Conservation (phyloP, 306 rosid genomes). For the Quercus robur region DNA sequence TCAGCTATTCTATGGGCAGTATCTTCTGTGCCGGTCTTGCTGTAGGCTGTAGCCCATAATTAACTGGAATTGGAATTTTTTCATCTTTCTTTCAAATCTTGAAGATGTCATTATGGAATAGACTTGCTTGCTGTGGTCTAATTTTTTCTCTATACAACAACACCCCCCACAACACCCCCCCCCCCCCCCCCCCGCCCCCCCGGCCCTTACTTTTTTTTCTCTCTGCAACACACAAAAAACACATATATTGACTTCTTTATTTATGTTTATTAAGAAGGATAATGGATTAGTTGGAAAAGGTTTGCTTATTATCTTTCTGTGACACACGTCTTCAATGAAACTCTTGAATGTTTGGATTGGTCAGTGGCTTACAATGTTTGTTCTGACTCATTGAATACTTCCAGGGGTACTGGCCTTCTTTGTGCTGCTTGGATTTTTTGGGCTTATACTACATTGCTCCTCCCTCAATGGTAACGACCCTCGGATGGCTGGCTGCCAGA, state of each 20-base stretch:
- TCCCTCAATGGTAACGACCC: conserved; percentile 84
- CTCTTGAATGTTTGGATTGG: neutral
- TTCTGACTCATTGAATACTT: neutral
- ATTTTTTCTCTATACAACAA: no score
- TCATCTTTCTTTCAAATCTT: neutral
- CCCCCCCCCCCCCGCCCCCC: no score
- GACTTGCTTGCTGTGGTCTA: neutral
- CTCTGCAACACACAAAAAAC: neutral
- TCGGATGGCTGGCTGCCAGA: conserved; percentile 96
- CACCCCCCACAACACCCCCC: no score
- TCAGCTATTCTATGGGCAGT: neutral
- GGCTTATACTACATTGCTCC: conserved; percentile 93
- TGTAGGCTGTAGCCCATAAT: neutral
- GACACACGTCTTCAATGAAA: neutral
- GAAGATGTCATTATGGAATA: neutral
- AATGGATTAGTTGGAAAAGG: neutral
- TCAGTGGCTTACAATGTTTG: neutral
- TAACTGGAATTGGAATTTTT: neutral
- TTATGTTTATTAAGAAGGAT: neutral
- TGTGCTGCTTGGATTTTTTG: conserved; percentile 93
- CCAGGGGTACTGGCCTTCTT: conserved; percentile 95
- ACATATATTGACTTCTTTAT: neutral
- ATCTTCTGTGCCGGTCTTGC: neutral
- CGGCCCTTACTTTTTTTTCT: neutral
- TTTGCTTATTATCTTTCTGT: neutral